These are phyloP conservation scores for Paramecium sexaurelia DNA, from an alignment of 73 alveolate species.

Conservation along the genomic window DNA sequence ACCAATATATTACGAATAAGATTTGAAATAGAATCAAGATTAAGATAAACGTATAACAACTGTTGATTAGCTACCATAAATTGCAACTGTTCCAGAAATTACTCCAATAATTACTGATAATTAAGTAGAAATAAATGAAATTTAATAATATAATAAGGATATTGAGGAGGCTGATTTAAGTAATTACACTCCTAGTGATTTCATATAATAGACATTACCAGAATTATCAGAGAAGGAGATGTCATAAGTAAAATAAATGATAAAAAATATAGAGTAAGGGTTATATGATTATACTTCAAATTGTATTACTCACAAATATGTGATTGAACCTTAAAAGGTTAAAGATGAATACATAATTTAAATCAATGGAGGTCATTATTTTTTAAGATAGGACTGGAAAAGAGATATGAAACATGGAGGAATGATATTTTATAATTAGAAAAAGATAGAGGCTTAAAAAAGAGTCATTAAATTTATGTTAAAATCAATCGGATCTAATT, in stretches of 20 bases:
- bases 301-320: constrained; percentile 37
- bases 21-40: background rate
- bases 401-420: constrained; percentile 59
- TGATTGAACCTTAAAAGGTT: constrained; percentile 42
- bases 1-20: background rate
- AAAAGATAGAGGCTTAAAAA: constrained; percentile 69
- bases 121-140: background rate
- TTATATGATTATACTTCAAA: background rate
- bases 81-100: constrained; percentile 1
- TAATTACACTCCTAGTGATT: constrained; percentile 23
- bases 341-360: constrained; percentile 22
- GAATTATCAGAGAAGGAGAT: constrained; percentile 16
- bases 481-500: constrained; percentile 78
- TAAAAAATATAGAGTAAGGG: constrained; percentile 20
- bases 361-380: constrained; percentile 58
- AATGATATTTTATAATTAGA: constrained; percentile 50
- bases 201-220: background rate
- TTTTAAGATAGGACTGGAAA: constrained; percentile 66
- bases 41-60: background rate
- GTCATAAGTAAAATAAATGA: background rate
- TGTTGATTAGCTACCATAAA: background rate
- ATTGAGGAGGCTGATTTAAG: background rate
- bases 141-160: constrained; percentile 7
- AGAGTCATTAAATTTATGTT: constrained; percentile 75
- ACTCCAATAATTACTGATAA: background rate